Evolutionary conservation across 2,329 filamentous ascomycete genomes (phyloP), one percentile per base, ranked within the genome.

Genomic region (Aspergillus fructus): DNA sequence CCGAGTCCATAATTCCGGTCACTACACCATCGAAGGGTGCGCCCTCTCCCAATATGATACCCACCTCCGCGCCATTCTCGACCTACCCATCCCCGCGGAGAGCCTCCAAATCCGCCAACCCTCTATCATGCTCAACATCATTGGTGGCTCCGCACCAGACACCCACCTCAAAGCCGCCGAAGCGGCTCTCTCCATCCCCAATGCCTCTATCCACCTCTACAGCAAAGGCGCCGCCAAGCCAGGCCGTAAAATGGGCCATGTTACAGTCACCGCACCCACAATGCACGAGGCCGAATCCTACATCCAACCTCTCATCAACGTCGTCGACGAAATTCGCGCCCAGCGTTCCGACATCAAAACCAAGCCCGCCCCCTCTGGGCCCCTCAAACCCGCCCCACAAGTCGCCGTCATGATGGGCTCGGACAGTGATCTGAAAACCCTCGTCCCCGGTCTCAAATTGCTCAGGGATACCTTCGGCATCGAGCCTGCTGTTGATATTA

Each of bases 1-100:
- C 12, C 83, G 91, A 40, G 84, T 85, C 50, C 93, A 97, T 77
- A 97, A 97, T 78, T 96, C 91, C 0, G 94, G 94, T 0, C 94
- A 97, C 76, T 93, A 93, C 76, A 96, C 90, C 3, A 97, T 97
- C 63, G 93, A 99, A 78, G 90, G 91, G 4, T 91, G 94, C 49
- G 87, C 88, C 0, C 85, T 93, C 59, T 96, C 92, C 0, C 94
- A 99, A 75, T 99, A 91, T 76, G 91, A 94, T 72, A 89, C 91
- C 2, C 93, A 99, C 71, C 84, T 97, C 9, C 85, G 88, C 59
- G 87, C 93, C 2, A 93, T 99, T 61, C 83, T 96, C 39, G 85
- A 86, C 66, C 75, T 87, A 5, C 85, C 90, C 80, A 80, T 88
- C 19, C 84, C 83, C 1, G 58, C 72, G 2, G 73, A 78, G 63